Base-by-base conservation (phyloP, 306 rosid genomes). In the Crotalaria pallida region DNA sequence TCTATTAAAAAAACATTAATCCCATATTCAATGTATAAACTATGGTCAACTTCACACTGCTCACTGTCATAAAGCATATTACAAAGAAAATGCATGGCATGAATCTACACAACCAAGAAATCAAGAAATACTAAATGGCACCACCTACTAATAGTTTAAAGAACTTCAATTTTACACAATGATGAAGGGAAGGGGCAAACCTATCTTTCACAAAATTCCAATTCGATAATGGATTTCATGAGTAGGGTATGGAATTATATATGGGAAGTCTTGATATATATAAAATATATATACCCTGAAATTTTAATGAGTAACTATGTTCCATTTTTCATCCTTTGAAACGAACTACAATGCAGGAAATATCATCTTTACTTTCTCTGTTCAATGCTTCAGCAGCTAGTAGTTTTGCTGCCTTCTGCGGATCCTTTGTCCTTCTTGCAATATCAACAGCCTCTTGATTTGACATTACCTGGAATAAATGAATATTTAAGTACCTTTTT, bases 361-460 rank as follows among this genome's bases (percentile, higher is more conserved):
- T 91, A 78, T 88, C 97, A 59, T 91, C 97, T 59, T 86, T 91
- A 66, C 97, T 91, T 44, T 91, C 97, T 72, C 84, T 77, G 49
- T 82, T 86, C 82, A 91, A 77, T 41, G 97, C 91, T 82, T 88
- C 96, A 0, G 88, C 26, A 9, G 79, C 91, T 51, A 91, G 75
- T 47, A 78, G 87, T 73, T 87, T 91, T 1, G 92, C 92, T 23
- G 96, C 92, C 80, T 61, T 86, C 58, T 85, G 88, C 2, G 97
- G 96, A 71, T 91, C 88, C 71, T 88, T 91, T 41, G 44, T 57
- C 80, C 22, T 91, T 79, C 70, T 88, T 0, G 88, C 97, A 29
- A 88, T 73, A 77, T 91, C 96, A 51, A 91, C 92, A 0, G 91
- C 97, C 66, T 91, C 97, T 86, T 91, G 96, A 73, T 91, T 91